Percentiles rank a stretch among this genome's conserved stretches.
phyloP scores from a whole-genome alignment of 192 early-diverging fungal genomes.

The Mortierella alpina region DNA sequence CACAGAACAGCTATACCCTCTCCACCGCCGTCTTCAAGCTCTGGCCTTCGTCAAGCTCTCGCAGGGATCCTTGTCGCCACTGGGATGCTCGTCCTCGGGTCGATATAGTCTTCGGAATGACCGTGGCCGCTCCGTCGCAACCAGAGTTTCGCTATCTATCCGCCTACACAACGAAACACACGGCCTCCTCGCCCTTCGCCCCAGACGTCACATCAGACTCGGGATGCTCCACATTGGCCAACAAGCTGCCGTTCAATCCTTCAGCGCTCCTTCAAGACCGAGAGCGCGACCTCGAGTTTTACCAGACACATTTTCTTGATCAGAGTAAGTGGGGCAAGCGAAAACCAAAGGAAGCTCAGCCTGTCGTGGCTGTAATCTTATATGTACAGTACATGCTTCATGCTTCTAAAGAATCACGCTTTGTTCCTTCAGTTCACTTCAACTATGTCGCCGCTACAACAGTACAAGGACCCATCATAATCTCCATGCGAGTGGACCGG shows the following conservation, averaged over 20 bases:
- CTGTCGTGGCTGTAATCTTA: too few relatives aligned
- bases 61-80: neutral
- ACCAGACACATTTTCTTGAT: slow-evolving; percentile 71
- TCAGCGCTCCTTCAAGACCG: slow-evolving; percentile 70
- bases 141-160: slow-evolving; percentile 35
- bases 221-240: neutral
- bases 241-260: slow-evolving; percentile 9
- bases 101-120: slow-evolving; percentile 20
- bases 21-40: too few relatives aligned
- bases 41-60: too few relatives aligned
- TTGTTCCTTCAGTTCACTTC: slow-evolving; percentile 41
- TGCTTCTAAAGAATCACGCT: too few relatives aligned
- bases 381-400: too few relatives aligned
- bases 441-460: slow-evolving; percentile 64
- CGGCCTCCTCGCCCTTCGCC: neutral
- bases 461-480: slow-evolving; percentile 27
- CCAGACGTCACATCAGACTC: neutral
- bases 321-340: slow-evolving; percentile 65
- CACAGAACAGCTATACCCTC: too few relatives aligned
- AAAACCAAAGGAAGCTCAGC: too few relatives aligned
- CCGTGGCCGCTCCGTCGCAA: slow-evolving; percentile 21
- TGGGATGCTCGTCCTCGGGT: slow-evolving; percentile 10
- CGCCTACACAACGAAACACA: slow-evolving; percentile 4
- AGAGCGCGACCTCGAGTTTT: slow-evolving; percentile 77
- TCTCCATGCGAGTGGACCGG: slow-evolving; percentile 31